Evolutionary conservation across 1,139 yeast species (phyloP).

Genomic region (Kluyveromyces sp.): DNA sequence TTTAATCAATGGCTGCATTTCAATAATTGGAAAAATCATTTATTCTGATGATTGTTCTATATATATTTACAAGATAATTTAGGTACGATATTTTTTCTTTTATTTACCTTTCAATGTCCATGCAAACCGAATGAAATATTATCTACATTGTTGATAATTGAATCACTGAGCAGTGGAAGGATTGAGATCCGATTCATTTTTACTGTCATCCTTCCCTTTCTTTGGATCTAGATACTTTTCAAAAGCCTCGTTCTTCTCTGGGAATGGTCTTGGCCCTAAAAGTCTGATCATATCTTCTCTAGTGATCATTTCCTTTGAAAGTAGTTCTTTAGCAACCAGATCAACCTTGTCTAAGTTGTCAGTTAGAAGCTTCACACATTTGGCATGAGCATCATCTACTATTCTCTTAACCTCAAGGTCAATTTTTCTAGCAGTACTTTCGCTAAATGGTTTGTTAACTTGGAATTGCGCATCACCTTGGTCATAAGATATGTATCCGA

Average conservation of each 20-base stretch:
- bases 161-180: neutral
- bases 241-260: constrained; percentile 86
- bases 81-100: too few species aligned
- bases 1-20: too few species aligned
- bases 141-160: neutral
- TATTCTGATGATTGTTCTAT: too few species aligned
- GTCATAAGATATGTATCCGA: constrained; percentile 77
- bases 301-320: constrained; percentile 77
- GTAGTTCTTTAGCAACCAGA: constrained; percentile 76
- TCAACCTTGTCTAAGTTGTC: constrained; percentile 70
- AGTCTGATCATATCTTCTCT: constrained; percentile 86
- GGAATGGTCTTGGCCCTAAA: constrained; percentile 84
- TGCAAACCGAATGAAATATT: too few species aligned
- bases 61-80: too few species aligned
- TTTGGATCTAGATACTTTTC: constrained; percentile 58
- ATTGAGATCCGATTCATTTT: constrained; percentile 2
- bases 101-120: too few species aligned
- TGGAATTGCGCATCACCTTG: constrained; percentile 42
- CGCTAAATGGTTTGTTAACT: constrained; percentile 85
- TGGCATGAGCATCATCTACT: constrained; percentile 66
- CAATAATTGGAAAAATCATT: too few species aligned
- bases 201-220: constrained; percentile 6
- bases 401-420: constrained; percentile 81
- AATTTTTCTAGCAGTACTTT: constrained; percentile 69
- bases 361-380: constrained; percentile 59